phyloP scores from a whole-genome alignment of 129 eudicot species.

The Erigeron canadensis region DNA sequence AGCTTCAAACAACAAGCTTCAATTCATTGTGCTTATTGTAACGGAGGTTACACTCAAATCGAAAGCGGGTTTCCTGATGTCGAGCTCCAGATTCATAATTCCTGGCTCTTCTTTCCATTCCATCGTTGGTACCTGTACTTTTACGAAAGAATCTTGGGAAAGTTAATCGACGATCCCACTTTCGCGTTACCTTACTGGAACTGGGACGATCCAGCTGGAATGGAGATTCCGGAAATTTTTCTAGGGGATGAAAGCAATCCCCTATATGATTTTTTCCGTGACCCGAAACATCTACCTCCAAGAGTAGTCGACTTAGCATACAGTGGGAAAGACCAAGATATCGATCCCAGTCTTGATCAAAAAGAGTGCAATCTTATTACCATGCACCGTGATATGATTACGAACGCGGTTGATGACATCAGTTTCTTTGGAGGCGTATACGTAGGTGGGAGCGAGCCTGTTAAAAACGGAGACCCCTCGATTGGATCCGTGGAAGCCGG shows the following conservation, averaged over 20 bases:
- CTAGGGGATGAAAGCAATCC: neutral
- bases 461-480: neutral
- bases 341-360: neutral
- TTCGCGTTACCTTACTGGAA: slow-evolving; percentile 55
- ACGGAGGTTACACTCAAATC: slow-evolving; percentile 37
- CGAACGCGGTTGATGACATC: neutral
- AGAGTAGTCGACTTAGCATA: slow-evolving; percentile 10
- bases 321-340: too few relatives aligned
- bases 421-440: slow-evolving; percentile 39
- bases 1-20: neutral
- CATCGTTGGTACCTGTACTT: slow-evolving; percentile 45
- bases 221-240: slow-evolving; percentile 35
- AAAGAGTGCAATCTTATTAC: slow-evolving; percentile 17
- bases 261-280: slow-evolving; percentile 13
- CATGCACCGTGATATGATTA: slow-evolving; percentile 37
- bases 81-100: slow-evolving; percentile 41
- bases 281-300: slow-evolving; percentile 28
- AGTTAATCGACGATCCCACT: slow-evolving; percentile 40
- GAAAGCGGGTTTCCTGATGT: slow-evolving; percentile 25
- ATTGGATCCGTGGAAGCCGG: slow-evolving; percentile 33
- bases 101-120: slow-evolving; percentile 57
- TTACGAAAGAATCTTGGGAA: slow-evolving; percentile 49
- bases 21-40: slow-evolving; percentile 19
- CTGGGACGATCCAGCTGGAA: slow-evolving; percentile 43
- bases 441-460: slow-evolving; percentile 18